Evolutionary conservation across 139 green algal species (phyloP), one percentile per base, ranked within the genome.

Genomic region (Volvox africanus): DNA sequence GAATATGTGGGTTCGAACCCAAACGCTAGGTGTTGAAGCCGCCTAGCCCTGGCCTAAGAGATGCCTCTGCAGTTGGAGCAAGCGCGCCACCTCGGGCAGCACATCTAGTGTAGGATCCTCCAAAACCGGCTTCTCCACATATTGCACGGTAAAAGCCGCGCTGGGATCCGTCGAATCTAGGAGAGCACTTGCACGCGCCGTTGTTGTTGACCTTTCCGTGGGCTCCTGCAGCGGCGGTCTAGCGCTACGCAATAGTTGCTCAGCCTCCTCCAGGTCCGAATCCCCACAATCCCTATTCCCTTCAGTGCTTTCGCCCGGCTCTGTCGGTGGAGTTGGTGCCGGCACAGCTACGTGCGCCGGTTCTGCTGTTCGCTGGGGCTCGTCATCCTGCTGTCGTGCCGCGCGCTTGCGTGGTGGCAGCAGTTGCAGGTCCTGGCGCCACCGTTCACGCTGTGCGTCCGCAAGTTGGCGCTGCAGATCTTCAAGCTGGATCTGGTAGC

Each of bases 1-100:
- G 44, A 55, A 55, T 5, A 55, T 55, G 44, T 9, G 9, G 44
- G 44, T 55, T 55, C 5, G 5, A 9, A 9, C 44, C 9, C 44
- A 14, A 55, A 55, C 44, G 44, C 44, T 14, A 55, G 44, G 44
- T 55, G 44, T 5, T 9, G 9, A 24, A 73, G 21, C 65, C 65
- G 32, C 50, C 36, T 80, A 89, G 32, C n/a, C 85, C 36, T 67
- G 37, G 1, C 85, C 85, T 18, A 61, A 22, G 3, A 89, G 37
- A 11, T 71, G 69, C n/a, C 85, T 16, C 69, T 89, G 85, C 69
- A 89, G 69, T 44, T 82, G 6, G 28, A 89, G 44, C 44, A 89
- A 71, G 16, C 85, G 85, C 37, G 85, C 85, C 69, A 89, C 85
- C 30, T 89, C 85, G n/a, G 85, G 85, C 69, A 89, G 69, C 37